Base-by-base conservation (phyloP, 805 yeast genomes). In the Tetrapisispora nanseiensis region DNA sequence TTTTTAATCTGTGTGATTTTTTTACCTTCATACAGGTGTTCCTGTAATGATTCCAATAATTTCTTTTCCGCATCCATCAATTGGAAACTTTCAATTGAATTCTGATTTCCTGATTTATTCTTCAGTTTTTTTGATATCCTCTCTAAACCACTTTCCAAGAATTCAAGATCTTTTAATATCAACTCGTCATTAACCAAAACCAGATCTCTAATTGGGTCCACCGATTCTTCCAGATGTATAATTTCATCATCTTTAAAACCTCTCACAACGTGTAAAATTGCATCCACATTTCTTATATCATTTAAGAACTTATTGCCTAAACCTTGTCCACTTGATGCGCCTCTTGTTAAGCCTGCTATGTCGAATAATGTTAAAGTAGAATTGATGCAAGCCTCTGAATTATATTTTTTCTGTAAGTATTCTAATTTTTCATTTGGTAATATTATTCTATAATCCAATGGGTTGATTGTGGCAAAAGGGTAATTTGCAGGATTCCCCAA, bases 401-500 rank as follows among this genome's bases (percentile, higher is more conserved):
- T 68, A 63, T 78, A 83, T 43, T 81, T 54, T 31, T 67, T 66
- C 49, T 72, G 69, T 29, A 83, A 65, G 35, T 65, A 69, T 43
- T 75, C 76, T 46, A 83, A 67, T 61, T 79, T 74, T 37, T 69
- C 65, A 38, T 83, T 76, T 45, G 86, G 86, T 31, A 83, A 86
- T 40, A 77, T 72, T 30, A 81, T 83, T 53, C 79, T 68, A 6
- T 87, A 82, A 59, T 82, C 85, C 60, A 80, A 86, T 11, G 90
- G 87, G 39, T 60, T 52, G 62, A 86, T 86, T 43, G 98, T 90
- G 33, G 98, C 98, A 63, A 86, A 90, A 21, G 98, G 98, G 65
- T 89, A 90, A 66, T 90, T 90, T 45, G 97, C 98, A 43, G 98
- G 97, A 70, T 75, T 87, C 49, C 98, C 97, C 52, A 92, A 70